These are phyloP conservation scores for Edaphochlamys debaryana DNA, from an alignment of 139 green algal species.

Conservation along the genomic window DNA sequence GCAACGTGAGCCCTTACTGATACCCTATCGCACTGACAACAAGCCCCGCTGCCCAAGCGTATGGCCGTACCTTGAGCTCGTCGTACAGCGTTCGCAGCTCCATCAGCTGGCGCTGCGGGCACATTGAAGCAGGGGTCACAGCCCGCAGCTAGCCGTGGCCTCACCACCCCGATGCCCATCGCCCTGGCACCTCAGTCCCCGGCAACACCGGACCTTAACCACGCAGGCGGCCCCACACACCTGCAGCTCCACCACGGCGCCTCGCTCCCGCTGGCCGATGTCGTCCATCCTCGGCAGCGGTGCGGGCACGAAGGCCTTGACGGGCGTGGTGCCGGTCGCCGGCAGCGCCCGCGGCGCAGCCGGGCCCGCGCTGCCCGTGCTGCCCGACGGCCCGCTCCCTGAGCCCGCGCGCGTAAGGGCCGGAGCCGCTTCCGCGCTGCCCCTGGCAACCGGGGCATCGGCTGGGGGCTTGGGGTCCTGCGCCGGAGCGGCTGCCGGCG, in stretches of 20 bases:
- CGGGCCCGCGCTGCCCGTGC: neutral
- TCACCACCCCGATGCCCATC: neutral
- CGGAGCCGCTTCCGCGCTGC: neutral
- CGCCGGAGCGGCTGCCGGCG: no score
- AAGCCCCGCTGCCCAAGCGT: neutral
- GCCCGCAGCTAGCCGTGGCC: no score
- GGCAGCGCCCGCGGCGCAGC: neutral
- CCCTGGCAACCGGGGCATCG: neutral
- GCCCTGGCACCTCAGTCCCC: neutral
- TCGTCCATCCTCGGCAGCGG: slow-evolving; percentile 7
- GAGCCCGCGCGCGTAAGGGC: neutral
- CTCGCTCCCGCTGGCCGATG: neutral
- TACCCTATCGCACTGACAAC: neutral
- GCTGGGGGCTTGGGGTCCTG: neutral
- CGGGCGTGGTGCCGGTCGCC: slow-evolving; percentile 2
- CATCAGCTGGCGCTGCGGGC: slow-evolving; percentile 10
- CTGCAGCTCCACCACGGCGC: slow-evolving; percentile 12
- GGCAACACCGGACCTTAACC: neutral
- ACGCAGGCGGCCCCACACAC: neutral
- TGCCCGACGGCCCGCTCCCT: neutral
- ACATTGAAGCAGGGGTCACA: no score
- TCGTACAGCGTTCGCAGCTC: slow-evolving; percentile 20
- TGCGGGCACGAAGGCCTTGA: slow-evolving; percentile 1
- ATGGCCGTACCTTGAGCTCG: slow-evolving; percentile 15
- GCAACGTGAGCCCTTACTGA: no score